These are phyloP conservation scores for Exophiala sideris DNA, from an alignment of 2,329 filamentous ascomycete species.

Conservation along the genomic window DNA sequence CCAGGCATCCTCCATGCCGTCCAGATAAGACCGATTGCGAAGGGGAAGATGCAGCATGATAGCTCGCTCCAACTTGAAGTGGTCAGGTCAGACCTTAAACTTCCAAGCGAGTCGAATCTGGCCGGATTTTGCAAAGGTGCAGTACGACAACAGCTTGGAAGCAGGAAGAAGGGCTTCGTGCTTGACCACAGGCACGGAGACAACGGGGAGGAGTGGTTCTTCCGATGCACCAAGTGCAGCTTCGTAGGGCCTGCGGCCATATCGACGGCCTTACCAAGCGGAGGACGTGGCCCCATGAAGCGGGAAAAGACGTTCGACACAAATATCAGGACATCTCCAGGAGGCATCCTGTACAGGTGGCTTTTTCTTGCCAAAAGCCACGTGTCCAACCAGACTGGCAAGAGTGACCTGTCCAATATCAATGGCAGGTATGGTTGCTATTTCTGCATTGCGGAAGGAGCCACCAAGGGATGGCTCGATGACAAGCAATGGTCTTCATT, in stretches of 20 bases:
- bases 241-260: slow-evolving; percentile 39
- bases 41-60: slow-evolving; percentile 6
- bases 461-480: slow-evolving; percentile 27
- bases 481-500: not conserved
- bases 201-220: slow-evolving; percentile 33
- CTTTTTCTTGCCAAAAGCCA: slow-evolving; percentile 47
- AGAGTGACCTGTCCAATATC: slow-evolving; percentile 21
- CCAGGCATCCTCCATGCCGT: slow-evolving; percentile 21
- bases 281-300: slow-evolving; percentile 22
- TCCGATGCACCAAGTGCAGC: slow-evolving; percentile 41
- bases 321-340: slow-evolving; percentile 28
- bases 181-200: slow-evolving; percentile 28
- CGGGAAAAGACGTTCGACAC: slow-evolving; percentile 31
- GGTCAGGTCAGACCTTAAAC: slow-evolving; percentile 20
- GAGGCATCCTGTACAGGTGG: slow-evolving; percentile 46
- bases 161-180: slow-evolving; percentile 34
- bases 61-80: slow-evolving; percentile 8
- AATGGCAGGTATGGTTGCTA: slow-evolving; percentile 41
- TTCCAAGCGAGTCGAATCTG: slow-evolving; percentile 37
- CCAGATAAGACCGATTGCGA: slow-evolving; percentile 8
- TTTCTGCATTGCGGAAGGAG: slow-evolving; percentile 43
- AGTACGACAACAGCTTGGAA: slow-evolving; percentile 35
- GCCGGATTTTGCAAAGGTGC: slow-evolving; percentile 40
- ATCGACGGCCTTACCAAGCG: slow-evolving; percentile 21
- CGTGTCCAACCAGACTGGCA: slow-evolving; percentile 34